These are phyloP conservation scores for Penicillium tannophilum DNA, from an alignment of 495 filamentous ascomycete species.

Conservation along the genomic window DNA sequence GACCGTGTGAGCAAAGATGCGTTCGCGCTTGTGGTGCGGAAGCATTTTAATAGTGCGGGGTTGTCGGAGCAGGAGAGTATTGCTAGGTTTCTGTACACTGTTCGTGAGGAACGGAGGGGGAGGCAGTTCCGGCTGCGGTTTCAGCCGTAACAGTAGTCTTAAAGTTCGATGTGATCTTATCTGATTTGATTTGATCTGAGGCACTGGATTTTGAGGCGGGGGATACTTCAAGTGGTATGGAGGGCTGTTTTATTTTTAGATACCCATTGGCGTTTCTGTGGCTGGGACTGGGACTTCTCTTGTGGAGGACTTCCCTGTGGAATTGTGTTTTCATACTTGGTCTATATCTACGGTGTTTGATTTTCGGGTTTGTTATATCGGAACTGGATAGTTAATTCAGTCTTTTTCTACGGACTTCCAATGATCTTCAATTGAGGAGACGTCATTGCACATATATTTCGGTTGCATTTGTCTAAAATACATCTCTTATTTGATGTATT, in stretches of 20 bases:
- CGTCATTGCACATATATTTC: too few relatives aligned
- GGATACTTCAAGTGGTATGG: slow-evolving; percentile 3
- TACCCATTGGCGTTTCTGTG: slow-evolving; percentile 33
- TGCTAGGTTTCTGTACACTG: slow-evolving; percentile 84
- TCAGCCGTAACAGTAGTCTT: slow-evolving; percentile 34
- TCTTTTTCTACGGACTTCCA: background rate
- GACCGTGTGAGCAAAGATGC: slow-evolving; percentile 74
- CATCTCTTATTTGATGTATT: too few relatives aligned
- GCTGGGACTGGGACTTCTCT: background rate
- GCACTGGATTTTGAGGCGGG: background rate
- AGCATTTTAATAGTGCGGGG: slow-evolving; percentile 86
- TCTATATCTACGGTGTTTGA: background rate
- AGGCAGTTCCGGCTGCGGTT: slow-evolving; percentile 49
- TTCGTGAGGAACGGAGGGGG: slow-evolving; percentile 53
- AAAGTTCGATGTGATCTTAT: slow-evolving; percentile 9
- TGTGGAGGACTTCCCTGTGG: background rate
- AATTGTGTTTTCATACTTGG: background rate
- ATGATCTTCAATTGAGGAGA: background rate
- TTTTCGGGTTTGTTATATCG: background rate
- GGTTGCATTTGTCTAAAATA: too few relatives aligned
- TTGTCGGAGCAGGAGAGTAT: slow-evolving; percentile 87
- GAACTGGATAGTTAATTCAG: background rate
- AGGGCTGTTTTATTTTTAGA: slow-evolving; percentile 20
- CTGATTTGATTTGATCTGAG: background rate
- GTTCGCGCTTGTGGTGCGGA: slow-evolving; percentile 78